Evolutionary conservation across 495 filamentous ascomycete species (phyloP), one percentile per base, ranked within the genome.

Genomic region (Amphirosellinia nigrospora): DNA sequence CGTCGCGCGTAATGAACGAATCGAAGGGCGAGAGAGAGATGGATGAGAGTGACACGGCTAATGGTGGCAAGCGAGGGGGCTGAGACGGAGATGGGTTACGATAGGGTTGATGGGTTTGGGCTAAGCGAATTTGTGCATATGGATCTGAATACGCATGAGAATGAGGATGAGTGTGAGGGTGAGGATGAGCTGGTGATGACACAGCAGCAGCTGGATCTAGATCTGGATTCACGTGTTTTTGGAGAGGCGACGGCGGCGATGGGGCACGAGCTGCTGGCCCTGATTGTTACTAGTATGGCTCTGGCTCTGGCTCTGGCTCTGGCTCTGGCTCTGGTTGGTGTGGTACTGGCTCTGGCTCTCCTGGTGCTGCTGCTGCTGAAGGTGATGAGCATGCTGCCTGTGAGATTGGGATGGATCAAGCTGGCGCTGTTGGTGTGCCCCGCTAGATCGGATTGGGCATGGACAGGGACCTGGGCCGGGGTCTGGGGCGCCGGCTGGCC

Each of bases 1-100:
- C 53, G 62, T 68, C 48, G 10, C n/a, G 38, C 30, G 58, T 55
- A 43, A 28, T 21, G 23, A 30, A 50, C 15, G 56, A 26, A 23
- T 61, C 56, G 15, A 61, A 30, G 1, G 66, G 55, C 32, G 52
- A 68, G 55, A 68, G 23, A 15, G 55, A 43, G 48, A 68, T 55
- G 28, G 52, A 74, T 38, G 62, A 70, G 38, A 69, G 65, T 11
- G 60, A 43, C 46, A 45, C 50, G 11, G 60, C 60, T 11, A 69
- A 72, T 34, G 74, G 74, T 26, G 58, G 74, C 53, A 64, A 64
- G 69, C 36, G 74, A 66, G 55, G 75, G 72, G 55, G 68, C 45
- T 55, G 74, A 69, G 32, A 77, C 59, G 65, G 64, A 66, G 32
- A 77, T 61, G 65, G 64, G 64, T 39, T 67, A 73, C 68, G 69